Evolutionary conservation across 305 asterid genomes (phyloP).

Genomic region (Solanum aculeatissimum): DNA sequence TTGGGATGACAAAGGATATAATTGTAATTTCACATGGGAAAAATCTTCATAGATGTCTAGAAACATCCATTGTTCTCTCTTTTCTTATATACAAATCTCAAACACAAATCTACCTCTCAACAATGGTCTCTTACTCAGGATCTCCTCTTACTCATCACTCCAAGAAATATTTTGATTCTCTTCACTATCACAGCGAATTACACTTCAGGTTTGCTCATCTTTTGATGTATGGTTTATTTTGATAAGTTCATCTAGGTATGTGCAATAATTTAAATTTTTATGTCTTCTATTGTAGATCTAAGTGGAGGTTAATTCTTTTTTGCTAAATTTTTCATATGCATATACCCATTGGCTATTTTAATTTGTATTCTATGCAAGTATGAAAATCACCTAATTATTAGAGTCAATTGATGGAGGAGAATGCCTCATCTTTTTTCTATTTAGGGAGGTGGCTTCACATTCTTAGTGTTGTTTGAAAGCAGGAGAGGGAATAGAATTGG

Average conservation of each 20-base stretch:
- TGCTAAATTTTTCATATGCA: not conserved
- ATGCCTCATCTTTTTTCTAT: not conserved
- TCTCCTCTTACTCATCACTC: too few relatives aligned
- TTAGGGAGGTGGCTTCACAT: not conserved
- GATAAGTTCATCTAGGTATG: not conserved
- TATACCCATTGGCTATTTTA: not conserved
- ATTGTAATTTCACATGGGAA: too few relatives aligned
- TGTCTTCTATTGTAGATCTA: not conserved
- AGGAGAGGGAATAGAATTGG: not conserved
- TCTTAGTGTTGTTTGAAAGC: not conserved
- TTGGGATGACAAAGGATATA: too few relatives aligned
- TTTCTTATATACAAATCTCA: too few relatives aligned
- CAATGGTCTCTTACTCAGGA: too few relatives aligned
- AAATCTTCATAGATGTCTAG: too few relatives aligned
- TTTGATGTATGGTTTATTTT: not conserved
- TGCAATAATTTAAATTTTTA: not conserved
- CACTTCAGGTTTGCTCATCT: too few relatives aligned
- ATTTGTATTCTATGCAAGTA: not conserved
- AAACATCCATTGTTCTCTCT: too few relatives aligned
- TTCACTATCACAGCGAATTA: too few relatives aligned
- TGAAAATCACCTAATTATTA: too few relatives aligned
- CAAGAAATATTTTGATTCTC: too few relatives aligned
- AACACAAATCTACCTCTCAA: too few relatives aligned
- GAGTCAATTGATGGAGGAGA: not conserved
- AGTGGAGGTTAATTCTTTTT: not conserved